Percentiles rank a stretch among this genome's conserved stretches.
Conservation (phyloP, 305 asterid species). For the Fraxinus floribunda region DNA sequence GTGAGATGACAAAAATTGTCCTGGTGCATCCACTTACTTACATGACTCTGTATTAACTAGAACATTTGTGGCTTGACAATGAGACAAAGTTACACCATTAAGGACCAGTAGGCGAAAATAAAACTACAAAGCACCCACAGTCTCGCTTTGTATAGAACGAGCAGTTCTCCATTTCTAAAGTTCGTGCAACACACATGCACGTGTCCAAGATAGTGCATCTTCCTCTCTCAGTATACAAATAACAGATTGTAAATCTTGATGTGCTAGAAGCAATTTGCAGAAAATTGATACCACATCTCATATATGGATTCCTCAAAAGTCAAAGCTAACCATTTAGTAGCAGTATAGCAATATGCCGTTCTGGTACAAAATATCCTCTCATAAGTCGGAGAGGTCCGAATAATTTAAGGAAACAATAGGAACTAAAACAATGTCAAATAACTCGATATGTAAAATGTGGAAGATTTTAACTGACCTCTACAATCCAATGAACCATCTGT, state of each 20-base stretch:
- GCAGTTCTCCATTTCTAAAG: background rate
- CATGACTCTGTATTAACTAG: background rate
- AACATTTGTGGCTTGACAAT: background rate
- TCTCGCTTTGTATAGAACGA: background rate
- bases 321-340: background rate
- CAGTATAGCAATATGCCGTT: background rate
- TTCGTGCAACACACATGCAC: background rate
- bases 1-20: background rate
- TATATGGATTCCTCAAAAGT: background rate
- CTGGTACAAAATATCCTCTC: background rate
- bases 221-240: background rate
- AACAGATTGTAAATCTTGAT: background rate
- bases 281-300: background rate
- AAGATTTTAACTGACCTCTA: constrained; percentile 56
- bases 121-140: background rate
- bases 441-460: background rate
- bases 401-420: background rate
- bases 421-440: background rate
- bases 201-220: background rate
- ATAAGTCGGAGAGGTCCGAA: background rate
- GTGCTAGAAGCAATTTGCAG: background rate
- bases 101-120: background rate
- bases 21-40: background rate
- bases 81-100: background rate
- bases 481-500: constrained; percentile 90